phyloP scores from a whole-genome alignment of 2,329 filamentous ascomycete genomes.

The Fusarium vanettenii region DNA sequence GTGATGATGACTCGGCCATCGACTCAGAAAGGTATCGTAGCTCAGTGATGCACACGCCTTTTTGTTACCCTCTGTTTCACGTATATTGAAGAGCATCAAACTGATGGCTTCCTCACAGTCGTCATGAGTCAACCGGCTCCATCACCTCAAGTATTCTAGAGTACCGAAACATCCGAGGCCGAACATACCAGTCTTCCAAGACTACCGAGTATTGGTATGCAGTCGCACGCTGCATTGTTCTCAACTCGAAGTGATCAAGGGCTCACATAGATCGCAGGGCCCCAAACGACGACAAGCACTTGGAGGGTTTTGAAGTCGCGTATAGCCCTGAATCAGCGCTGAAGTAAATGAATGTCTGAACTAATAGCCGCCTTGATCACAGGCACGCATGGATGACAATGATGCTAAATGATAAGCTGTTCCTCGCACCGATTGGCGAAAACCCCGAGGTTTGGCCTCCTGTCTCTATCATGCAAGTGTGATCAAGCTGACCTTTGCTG shows the following conservation, averaged over 20 bases:
- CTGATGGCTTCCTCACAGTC: no score
- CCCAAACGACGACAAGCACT: background rate
- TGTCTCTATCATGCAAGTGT: no score
- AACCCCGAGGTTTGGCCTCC: background rate
- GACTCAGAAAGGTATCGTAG: no score
- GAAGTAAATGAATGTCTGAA: background rate
- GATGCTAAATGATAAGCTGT: constrained; percentile 9
- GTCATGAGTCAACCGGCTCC: background rate
- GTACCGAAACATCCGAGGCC: background rate
- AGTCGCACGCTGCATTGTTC: background rate
- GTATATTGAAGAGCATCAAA: no score
- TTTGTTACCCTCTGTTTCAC: no score
- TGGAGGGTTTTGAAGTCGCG: background rate
- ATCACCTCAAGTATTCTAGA: background rate
- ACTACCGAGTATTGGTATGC: background rate
- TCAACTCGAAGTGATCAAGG: no score
- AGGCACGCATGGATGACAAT: constrained; percentile 15
- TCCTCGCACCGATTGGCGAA: constrained; percentile 2
- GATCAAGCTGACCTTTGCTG: no score
- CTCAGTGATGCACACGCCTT: no score
- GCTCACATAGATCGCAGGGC: background rate
- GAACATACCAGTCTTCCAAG: background rate
- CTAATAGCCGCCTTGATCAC: background rate
- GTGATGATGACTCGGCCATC: no score
- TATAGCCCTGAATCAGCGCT: background rate